phyloP scores from a whole-genome alignment of 805 yeast species.

The Teunomyces atbi region DNA sequence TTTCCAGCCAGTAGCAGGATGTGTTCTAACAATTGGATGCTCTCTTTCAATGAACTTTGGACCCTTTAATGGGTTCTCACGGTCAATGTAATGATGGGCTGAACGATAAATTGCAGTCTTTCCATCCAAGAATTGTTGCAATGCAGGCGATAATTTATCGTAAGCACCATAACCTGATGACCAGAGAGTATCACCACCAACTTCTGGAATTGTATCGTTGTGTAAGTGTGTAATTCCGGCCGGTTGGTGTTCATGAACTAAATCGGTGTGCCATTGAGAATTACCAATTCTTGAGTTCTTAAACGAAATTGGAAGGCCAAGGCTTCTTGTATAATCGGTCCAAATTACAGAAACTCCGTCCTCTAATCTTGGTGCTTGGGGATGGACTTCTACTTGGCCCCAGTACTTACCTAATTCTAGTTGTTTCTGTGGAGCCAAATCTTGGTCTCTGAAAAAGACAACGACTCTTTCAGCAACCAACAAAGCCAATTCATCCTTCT shows the following conservation, averaged over 20 bases:
- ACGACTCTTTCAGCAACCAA: constrained; percentile 31
- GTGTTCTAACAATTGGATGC: constrained; percentile 31
- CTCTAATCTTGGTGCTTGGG: constrained; percentile 16
- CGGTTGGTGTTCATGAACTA: constrained; percentile 35
- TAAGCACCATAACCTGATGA: constrained; percentile 58
- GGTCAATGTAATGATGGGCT: constrained; percentile 38
- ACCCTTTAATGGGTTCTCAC: constrained; percentile 33
- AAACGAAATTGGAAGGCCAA: constrained; percentile 28
- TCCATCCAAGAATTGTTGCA: constrained; percentile 52
- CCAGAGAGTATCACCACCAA: constrained; percentile 61
- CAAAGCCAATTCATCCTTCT: constrained; percentile 30
- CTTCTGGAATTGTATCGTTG: constrained; percentile 31
- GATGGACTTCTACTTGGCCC: constrained; percentile 28
- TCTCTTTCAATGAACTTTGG: constrained; percentile 27
- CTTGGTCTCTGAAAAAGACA: constrained; percentile 30
- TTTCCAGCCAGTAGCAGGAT: constrained; percentile 36
- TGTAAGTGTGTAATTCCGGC: constrained; percentile 40
- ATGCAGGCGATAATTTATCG: constrained; percentile 52
- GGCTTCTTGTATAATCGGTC: constrained; percentile 27
- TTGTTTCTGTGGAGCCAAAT: constrained; percentile 29
- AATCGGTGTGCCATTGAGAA: constrained; percentile 37
- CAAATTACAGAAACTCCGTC: constrained; percentile 32
- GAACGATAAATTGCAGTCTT: constrained; percentile 46
- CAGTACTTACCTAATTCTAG: constrained; percentile 30
- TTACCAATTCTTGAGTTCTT: constrained; percentile 24